Evolutionary conservation across 2,329 filamentous ascomycete species (phyloP).

Genomic region (Cercospora sp.): DNA sequence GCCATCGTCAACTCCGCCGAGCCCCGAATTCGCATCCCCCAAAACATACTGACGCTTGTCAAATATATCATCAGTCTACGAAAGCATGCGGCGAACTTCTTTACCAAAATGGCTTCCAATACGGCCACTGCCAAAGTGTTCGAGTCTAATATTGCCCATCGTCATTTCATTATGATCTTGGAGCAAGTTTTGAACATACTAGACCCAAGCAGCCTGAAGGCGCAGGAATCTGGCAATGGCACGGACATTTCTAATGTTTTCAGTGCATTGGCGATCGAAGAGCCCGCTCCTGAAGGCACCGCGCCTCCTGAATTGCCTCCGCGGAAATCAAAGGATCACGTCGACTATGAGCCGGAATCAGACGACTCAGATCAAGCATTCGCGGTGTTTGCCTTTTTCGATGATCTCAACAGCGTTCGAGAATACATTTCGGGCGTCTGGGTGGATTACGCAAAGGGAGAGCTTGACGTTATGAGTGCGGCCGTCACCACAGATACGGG

Average conservation of each 20-base stretch:
- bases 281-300: background rate
- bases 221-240: background rate
- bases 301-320: background rate
- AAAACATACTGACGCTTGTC: background rate
- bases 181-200: background rate
- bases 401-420: background rate
- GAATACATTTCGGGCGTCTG: background rate
- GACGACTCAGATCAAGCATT: background rate
- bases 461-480: background rate
- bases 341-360: background rate
- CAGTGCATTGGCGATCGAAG: background rate
- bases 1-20: background rate
- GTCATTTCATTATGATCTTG: background rate
- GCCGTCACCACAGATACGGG: background rate
- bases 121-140: accelerated
- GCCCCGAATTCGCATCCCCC: background rate
- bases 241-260: background rate
- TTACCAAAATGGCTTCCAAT: background rate
- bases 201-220: background rate
- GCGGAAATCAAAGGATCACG: background rate
- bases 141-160: background rate
- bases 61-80: background rate
- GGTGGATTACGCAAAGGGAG: background rate
- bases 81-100: background rate
- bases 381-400: background rate